phyloP scores from a whole-genome alignment of 2,329 filamentous ascomycete genomes.

The Sclerotinia nivalis region DNA sequence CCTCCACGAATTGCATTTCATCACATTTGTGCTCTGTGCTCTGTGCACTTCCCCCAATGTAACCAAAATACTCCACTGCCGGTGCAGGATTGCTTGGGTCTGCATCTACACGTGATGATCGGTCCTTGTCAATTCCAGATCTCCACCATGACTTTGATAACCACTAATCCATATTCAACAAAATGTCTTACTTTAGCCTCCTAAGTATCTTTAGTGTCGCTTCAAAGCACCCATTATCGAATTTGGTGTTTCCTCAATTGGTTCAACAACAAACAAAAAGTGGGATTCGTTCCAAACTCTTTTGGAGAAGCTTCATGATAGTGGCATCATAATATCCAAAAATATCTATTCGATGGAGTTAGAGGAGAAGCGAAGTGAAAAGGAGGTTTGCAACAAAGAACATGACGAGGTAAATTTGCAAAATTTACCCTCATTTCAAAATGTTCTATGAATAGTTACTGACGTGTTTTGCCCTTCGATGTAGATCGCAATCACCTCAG shows the following conservation, averaged over 20 bases:
- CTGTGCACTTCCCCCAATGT: conserved; percentile 3
- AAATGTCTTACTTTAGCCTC: background rate
- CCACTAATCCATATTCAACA: background rate
- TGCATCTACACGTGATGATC: conserved; percentile 3
- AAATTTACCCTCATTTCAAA: conserved; percentile 7
- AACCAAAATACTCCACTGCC: conserved; percentile 10
- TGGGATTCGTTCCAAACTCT: background rate
- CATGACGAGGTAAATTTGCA: background rate
- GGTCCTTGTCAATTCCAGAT: background rate
- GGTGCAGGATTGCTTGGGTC: conserved; percentile 3
- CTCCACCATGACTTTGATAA: background rate
- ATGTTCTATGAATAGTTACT: conserved; percentile 8
- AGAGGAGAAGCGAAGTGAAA: background rate
- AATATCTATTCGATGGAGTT: background rate
- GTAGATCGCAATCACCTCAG: conserved; percentile 15
- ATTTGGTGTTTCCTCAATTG: conserved; percentile 2
- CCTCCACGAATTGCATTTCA: background rate
- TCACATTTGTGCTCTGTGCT: conserved; percentile 3
- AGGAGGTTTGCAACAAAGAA: background rate
- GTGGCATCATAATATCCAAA: conserved; percentile 2
- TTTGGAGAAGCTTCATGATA: background rate
- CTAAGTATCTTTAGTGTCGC: background rate
- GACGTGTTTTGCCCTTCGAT: background rate
- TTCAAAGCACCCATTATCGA: background rate
- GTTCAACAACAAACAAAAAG: conserved; percentile 3